Percentiles rank a stretch among this genome's conserved stretches.
phyloP scores from a whole-genome alignment of 1,284 basidiomycete species.

The Microbotryum lychnidis-dioicae region DNA sequence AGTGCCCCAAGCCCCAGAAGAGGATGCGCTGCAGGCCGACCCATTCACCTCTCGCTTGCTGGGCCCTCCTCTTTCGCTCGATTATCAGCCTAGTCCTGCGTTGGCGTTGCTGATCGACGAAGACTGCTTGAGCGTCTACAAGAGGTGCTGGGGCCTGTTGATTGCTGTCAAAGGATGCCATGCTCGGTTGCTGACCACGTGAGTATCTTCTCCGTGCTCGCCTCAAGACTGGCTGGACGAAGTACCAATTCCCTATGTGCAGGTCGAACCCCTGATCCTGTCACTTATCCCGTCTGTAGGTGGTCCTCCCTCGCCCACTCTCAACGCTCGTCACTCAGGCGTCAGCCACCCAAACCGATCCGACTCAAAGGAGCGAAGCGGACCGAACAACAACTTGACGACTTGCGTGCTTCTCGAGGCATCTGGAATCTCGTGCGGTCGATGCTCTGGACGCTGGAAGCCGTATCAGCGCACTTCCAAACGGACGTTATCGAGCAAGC shows the following conservation, averaged over 20 bases:
- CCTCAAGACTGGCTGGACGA: too few species aligned
- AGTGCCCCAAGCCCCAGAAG: too few species aligned
- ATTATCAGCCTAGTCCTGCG: neutral
- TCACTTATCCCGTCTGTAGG: neutral
- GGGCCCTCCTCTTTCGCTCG: neutral
- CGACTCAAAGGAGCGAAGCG: neutral
- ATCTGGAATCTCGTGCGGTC: neutral
- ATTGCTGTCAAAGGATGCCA: neutral
- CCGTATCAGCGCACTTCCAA: neutral
- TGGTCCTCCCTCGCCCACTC: slow-evolving; percentile 2
- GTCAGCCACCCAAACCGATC: neutral
- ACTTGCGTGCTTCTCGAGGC: neutral
- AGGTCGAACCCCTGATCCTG: neutral
- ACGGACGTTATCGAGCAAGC: slow-evolving; percentile 1
- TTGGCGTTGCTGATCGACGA: neutral
- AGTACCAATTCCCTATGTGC: too few species aligned
- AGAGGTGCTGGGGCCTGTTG: neutral
- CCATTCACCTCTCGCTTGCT: neutral
- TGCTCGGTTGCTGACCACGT: too few species aligned
- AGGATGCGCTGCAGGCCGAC: neutral
- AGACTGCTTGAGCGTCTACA: neutral
- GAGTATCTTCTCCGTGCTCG: too few species aligned
- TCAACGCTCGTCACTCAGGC: neutral
- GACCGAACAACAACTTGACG: neutral
- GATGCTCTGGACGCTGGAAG: neutral